phyloP scores from a whole-genome alignment of 768 basidiomycete species.

The Sporobolomyces phaffii region DNA sequence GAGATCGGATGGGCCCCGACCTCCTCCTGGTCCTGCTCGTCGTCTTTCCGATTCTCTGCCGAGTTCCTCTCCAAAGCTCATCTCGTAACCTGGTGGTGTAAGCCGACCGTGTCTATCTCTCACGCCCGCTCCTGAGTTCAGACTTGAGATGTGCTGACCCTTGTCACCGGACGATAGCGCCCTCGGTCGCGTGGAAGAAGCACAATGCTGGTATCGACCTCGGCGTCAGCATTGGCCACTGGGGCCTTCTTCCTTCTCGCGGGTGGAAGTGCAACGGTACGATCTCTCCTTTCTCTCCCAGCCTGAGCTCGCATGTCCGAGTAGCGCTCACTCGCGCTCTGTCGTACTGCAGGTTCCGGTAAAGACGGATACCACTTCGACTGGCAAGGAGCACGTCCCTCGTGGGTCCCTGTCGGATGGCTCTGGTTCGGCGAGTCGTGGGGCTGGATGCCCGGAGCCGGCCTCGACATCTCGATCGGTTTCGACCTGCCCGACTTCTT shows the following conservation, averaged over 20 bases:
- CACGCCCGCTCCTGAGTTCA: no score
- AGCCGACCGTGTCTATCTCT: neutral
- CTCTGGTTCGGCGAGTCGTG: constrained; percentile 10
- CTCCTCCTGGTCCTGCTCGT: neutral
- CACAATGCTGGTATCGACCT: neutral
- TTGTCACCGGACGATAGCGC: no score
- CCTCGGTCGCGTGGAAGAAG: constrained; percentile 4
- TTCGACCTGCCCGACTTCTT: neutral
- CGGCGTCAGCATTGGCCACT: neutral
- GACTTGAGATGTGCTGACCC: no score
- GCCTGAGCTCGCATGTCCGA: neutral
- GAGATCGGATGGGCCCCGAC: constrained; percentile 12
- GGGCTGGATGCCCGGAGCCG: constrained; percentile 9
- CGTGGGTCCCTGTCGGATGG: neutral
- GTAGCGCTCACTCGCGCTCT: neutral
- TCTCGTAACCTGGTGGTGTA: constrained; percentile 2
- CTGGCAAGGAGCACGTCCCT: neutral
- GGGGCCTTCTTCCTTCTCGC: neutral
- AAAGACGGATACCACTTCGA: neutral
- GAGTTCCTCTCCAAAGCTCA: neutral
- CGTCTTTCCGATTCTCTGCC: neutral
- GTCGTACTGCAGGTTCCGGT: neutral
- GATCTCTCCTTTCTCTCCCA: neutral
- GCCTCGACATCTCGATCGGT: neutral
- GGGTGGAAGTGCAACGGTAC: constrained; percentile 2